Evolutionary conservation across 805 yeast genomes (phyloP), one percentile per base, ranked within the genome.

Genomic region (Candida xiaguanensis): DNA sequence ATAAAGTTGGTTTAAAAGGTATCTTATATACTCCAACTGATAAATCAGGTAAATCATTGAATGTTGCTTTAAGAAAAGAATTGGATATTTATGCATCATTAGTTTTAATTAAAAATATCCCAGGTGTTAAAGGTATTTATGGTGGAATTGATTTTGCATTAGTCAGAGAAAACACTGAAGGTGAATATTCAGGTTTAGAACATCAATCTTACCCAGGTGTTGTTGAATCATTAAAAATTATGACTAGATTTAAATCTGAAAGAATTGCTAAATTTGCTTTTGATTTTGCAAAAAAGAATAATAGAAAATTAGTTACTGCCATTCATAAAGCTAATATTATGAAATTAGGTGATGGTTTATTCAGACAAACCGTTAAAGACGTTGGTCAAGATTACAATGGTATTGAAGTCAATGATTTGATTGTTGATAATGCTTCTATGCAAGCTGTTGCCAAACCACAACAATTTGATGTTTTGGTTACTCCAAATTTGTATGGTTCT

Each of bases 241-340:
- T 91, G 75, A 91, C 98, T 55, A 82, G 86, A 70, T 77, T 78
- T 72, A 90, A 91, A 74, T 84, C 96, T 42, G 99, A 93, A 78
- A 83, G 99, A 73, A 86, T 91, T 54, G 97, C 96, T 53, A 85
- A 90, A 70, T 91, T 91, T 58, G 98, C 98, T 29, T 91, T 88
- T 59, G 98, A 91, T 71, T 91, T 85, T 55, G 98, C 98, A 48
- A 73, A 77, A 63, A 87, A 83, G 72, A 86, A 93, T 77, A 79
- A 85, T 75, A 87, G 98, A 75, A 81, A 84, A 67, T 70, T 78
- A 53, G 98, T 91, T 46, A 89, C 97, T 39, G 96, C 96, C 53
- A 93, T 91, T 60, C 99, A 91, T 82, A 91, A 91, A 74, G 99
- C 99, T 52, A 93, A 93, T 78, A 91, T 91, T 61, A 91, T 91